These are phyloP conservation scores for Penicillium concentricum DNA, from an alignment of 2,329 filamentous ascomycete genomes.

Conservation along the genomic window DNA sequence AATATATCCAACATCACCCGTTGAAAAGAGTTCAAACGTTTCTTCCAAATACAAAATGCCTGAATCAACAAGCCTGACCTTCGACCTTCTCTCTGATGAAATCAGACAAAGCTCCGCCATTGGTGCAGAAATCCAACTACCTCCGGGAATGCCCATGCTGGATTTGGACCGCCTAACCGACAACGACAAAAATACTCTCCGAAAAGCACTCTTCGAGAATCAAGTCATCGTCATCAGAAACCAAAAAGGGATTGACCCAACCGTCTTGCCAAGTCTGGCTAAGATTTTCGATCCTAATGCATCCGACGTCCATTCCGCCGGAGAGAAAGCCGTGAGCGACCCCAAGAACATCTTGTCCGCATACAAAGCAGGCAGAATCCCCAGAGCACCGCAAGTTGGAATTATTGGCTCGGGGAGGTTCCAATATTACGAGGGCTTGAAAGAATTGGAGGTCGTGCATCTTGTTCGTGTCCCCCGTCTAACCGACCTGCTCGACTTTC, in stretches of 20 bases:
- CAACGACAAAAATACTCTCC: constrained; percentile 4
- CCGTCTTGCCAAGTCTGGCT: constrained; percentile 2
- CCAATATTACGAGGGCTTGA: constrained; percentile 6
- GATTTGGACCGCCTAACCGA: neutral
- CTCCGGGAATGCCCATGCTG: constrained; percentile 4
- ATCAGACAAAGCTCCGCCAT: constrained; percentile 8
- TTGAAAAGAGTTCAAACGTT: neutral
- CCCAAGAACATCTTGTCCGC: constrained; percentile 10
- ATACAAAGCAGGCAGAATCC: constrained; percentile 11
- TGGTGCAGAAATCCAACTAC: constrained; percentile 6
- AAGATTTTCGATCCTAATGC: constrained; percentile 9
- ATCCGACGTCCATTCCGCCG: constrained; percentile 9
- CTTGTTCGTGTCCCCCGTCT: neutral
- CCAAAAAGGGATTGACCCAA: constrained; percentile 10
- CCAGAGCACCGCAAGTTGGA: constrained; percentile 7
- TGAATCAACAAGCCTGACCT: neutral
- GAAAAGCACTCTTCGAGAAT: constrained; percentile 5
- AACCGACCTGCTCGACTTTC: neutral
- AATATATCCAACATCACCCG: neutral
- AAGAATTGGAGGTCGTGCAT: constrained; percentile 7
- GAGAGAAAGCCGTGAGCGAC: constrained; percentile 11
- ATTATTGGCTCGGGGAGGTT: constrained; percentile 9
- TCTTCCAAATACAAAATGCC: neutral
- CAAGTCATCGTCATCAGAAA: constrained; percentile 9
- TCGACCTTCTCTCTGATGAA: neutral